These are phyloP conservation scores for Gynochthodes officinalis DNA, from an alignment of 257 asterid species.

Conservation along the genomic window DNA sequence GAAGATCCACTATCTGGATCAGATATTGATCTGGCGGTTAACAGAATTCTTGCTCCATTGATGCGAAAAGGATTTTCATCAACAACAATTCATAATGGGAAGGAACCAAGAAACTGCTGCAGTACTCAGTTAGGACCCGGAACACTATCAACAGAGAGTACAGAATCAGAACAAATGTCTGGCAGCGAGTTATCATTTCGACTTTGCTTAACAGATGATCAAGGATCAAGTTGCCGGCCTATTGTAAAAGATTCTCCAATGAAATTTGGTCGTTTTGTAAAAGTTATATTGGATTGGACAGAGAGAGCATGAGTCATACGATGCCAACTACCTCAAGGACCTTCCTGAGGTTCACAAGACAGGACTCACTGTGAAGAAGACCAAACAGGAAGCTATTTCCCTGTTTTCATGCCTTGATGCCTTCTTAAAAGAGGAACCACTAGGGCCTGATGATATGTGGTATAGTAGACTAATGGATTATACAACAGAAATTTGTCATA, in stretches of 20 bases:
- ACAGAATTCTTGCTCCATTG: constrained; percentile 59
- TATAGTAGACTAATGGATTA: constrained; percentile 20
- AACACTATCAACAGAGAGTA: constrained; percentile 34
- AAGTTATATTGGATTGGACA: constrained; percentile 81
- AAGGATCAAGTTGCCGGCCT: constrained; percentile 59
- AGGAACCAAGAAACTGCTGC: constrained; percentile 33
- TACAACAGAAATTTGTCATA: constrained; percentile 14
- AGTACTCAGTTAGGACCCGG: constrained; percentile 32
- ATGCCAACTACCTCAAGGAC: constrained; percentile 65
- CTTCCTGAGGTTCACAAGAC: constrained; percentile 84
- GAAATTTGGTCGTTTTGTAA: constrained; percentile 40
- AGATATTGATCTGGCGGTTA: constrained; percentile 68
- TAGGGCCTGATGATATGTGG: constrained; percentile 99
- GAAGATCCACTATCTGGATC: constrained; percentile 68
- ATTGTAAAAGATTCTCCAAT: constrained; percentile 59
- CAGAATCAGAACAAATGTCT: constrained; percentile 47
- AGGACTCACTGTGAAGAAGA: constrained; percentile 68
- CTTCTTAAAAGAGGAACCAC: constrained; percentile 90
- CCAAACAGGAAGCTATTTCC: constrained; percentile 85
- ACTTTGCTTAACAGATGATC: constrained; percentile 66
- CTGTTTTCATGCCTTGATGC: constrained; percentile 94
- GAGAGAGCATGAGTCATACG: constrained; percentile 61
- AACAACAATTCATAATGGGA: constrained; percentile 28
- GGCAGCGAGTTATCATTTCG: constrained; percentile 56
- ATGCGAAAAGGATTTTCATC: constrained; percentile 42